Percentiles rank a stretch among this genome's conserved stretches.
phyloP scores from a whole-genome alignment of 2,329 filamentous ascomycete species.

The Colletotrichum nymphaeae region DNA sequence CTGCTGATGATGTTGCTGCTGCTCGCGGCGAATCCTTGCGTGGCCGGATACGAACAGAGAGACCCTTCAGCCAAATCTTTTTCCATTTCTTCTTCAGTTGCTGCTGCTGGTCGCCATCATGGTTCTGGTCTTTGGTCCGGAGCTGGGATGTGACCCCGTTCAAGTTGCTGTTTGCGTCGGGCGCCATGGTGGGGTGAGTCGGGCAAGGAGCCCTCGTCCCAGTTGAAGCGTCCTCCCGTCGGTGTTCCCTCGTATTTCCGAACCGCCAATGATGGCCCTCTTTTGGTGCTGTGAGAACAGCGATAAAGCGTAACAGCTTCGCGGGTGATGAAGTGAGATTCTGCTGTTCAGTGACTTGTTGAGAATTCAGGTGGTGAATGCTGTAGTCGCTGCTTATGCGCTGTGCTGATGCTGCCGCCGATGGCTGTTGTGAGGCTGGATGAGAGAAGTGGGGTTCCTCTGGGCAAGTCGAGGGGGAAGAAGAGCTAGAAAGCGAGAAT shows the following conservation, averaged over 20 bases:
- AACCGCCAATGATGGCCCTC: background rate
- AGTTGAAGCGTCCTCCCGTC: background rate
- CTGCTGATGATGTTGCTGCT: background rate
- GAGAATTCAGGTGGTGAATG: background rate
- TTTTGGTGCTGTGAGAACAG: background rate
- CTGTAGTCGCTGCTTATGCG: background rate
- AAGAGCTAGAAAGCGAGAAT: background rate
- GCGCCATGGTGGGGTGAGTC: slow-evolving; percentile 22
- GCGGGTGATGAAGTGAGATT: background rate
- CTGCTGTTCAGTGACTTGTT: background rate
- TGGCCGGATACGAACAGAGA: slow-evolving; percentile 31
- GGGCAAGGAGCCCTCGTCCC: slow-evolving; percentile 23
- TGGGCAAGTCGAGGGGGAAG: background rate
- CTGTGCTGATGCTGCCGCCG: background rate
- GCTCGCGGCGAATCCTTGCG: slow-evolving; percentile 17
- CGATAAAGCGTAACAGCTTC: background rate
- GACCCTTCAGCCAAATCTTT: slow-evolving; percentile 18
- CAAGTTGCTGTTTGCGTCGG: slow-evolving; percentile 11
- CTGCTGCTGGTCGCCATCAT: slow-evolving; percentile 4
- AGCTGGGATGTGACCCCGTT: background rate
- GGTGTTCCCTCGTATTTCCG: background rate
- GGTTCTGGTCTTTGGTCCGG: background rate
- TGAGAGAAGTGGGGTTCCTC: background rate
- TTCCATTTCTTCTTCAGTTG: slow-evolving; percentile 31
- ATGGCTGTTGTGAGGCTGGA: background rate